Base-by-base conservation (phyloP, 2,329 filamentous ascomycete genomes). In the Akanthomyces dipterigenus region DNA sequence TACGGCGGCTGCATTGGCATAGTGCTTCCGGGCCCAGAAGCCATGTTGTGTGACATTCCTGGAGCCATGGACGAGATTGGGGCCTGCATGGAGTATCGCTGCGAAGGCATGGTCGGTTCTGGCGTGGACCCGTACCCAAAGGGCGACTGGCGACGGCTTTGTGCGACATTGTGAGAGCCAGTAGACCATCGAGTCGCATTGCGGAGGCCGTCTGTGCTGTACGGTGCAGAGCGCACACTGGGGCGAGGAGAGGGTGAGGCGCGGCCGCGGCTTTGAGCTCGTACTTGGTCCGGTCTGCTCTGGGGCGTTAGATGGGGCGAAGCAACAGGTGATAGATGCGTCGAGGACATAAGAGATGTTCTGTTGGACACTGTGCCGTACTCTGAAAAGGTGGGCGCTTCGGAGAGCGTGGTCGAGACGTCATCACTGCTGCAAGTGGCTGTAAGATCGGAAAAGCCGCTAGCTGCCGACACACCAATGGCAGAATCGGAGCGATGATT, bases 151-250 rank as follows among this genome's bases (percentile, higher is more conserved):
- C 86, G 79, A 61, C 82, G 77, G 67, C 76, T 83, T 26, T 78
- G 78, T 22, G 78, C 73, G 1, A 85, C 82, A 22, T 82, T 86
- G 63, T 88, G 90, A 3, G 87, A 90, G 16, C 88, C 88, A 3
- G 89, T 91, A 22, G 89, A 91, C 88, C 89, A 92, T 66, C 89
- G 81, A 78, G 91, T 91, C 70, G 80, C 85, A 70, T 81, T 85
- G 64, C 87, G 82, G 50, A 79, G 80, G 57, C 80, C 82, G 50
- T 91, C 88, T 55, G 90, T 80, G 55, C 78, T 87, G 74, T 91
- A 91, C 1, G 89, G 89, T 20, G 85, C 87, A 45, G 88, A 84
- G 64, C 88, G 83, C 70, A 88, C 80, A 60, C 81, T 85, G 36
- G 85, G 86, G 49, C 88, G 82, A 24, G 89, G 88, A 36, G 88